These are phyloP conservation scores for Eimeria sp. DNA, from an alignment of 169 alveolate genomes.

Conservation along the genomic window DNA sequence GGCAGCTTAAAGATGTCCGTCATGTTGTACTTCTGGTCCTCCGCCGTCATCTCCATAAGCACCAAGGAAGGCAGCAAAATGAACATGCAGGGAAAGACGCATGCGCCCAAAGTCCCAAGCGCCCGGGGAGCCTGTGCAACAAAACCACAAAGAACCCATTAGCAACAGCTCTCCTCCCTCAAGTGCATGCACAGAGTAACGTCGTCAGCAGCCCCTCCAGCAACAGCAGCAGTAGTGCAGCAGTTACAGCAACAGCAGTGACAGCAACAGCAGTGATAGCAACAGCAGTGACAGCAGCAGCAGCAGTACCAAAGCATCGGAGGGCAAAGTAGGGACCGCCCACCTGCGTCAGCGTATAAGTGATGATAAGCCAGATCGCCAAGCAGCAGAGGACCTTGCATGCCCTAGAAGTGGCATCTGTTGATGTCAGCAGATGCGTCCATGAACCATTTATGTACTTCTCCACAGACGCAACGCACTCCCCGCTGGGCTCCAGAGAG, in stretches of 20 bases:
- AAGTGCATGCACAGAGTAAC: background rate
- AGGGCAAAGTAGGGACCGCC: background rate
- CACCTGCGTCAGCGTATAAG: slow-evolving; percentile 41
- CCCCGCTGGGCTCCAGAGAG: background rate
- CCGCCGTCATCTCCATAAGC: slow-evolving; percentile 43
- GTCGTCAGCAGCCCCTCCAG: background rate
- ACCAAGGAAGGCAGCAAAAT: slow-evolving; percentile 51
- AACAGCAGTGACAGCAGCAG: background rate
- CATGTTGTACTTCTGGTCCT: background rate
- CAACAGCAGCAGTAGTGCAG: too few relatives aligned
- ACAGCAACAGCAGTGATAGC: background rate
- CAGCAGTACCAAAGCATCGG: background rate
- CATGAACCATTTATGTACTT: background rate
- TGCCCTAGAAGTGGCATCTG: slow-evolving; percentile 3
- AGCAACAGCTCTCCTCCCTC: background rate
- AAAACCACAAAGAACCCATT: background rate
- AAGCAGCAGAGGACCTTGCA: slow-evolving; percentile 19
- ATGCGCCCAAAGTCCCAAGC: slow-evolving; percentile 8
- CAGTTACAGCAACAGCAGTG: background rate
- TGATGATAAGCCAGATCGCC: slow-evolving; percentile 24
- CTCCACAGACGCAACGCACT: slow-evolving; percentile 3
- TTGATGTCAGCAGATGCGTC: slow-evolving; percentile 8
- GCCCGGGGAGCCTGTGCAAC: slow-evolving; percentile 34
- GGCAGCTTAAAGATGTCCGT: slow-evolving; percentile 34
- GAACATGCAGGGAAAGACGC: slow-evolving; percentile 27